Base-by-base conservation (phyloP, 2,329 filamentous ascomycete species). In the Tolypocladium inflatum region DNA sequence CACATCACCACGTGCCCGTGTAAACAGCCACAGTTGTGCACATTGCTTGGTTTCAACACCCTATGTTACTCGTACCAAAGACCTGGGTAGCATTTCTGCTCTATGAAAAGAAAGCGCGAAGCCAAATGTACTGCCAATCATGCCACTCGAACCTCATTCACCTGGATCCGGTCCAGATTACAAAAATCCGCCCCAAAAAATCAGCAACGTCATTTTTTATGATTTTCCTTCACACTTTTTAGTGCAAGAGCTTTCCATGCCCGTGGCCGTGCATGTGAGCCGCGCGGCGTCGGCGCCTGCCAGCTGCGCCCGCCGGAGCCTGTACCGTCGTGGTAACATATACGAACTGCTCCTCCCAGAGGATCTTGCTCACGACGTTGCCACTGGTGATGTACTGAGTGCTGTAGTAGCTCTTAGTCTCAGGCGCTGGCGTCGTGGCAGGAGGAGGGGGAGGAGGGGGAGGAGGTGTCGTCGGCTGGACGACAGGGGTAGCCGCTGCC, bases 261-360 rank as follows among this genome's bases (percentile, higher is more conserved):
- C 61, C 71, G 62, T 77, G 78, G 54, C 71, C 69, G 66, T 76
- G 75, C 41, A 74, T 61, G 60, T 76, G 73, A 41, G 61, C 66
- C 48, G 60, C 65, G 10, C 67, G 69, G 38, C 70, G 68, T 55
- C 67, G 66, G 21, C 63, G 65, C 26, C 60, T 61, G 35, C 23
- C 30, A 13, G 60, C 53, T 17, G 56, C 60, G 37, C 43, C 60
- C 42, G 56, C 55, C 11, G 65, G 62, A 15, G 63, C 56, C 33
- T 70, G 68, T 13, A 69, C 66, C 2, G 73, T 73, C n/a, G 75
- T 70, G 0, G 78, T 83, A 19, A 83, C 78, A 55, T 78, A 83
- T 35, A 84, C 76, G 5, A 78, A 65, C 52, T 80, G 76, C 70
- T 85, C 76, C 56, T 81, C 78, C 78, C 80, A 83, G 15, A 84